Base-by-base conservation (phyloP, 805 yeast genomes). In the Yamadazyma paraphyllophila region DNA sequence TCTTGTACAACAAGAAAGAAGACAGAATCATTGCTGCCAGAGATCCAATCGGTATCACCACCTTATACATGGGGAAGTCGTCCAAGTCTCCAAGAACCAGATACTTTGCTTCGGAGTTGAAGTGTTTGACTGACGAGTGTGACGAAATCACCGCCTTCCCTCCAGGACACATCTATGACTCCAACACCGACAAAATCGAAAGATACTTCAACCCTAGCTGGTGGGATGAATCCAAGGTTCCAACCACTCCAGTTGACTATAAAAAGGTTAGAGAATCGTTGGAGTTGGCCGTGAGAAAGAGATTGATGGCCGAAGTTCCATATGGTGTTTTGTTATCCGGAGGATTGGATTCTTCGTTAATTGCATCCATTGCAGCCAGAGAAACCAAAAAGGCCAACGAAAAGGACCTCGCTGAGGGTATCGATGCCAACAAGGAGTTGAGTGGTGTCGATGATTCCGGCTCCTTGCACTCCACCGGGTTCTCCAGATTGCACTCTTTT, bases 231-330 rank as follows among this genome's bases (percentile, higher is more conserved):
- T 51, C 73, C 43, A 76, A 76, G 63, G 77, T 87, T 52, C 96
- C 99, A 56, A 66, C 84, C 35, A 77, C 78, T 48, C 88, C 83
- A 36, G 88, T 85, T 38, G 96, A 92, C 65, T 81, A 75, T 63
- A 80, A 65, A 60, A 57, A 71, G 48, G 79, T 94, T 50, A 84
- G 97, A 69, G 85, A 83, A 60, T 67, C 88, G 41, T 79, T 94
- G 65, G 99, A 94, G 70, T 73, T 85, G 72, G 90, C 99, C 40
- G 99, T 94, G 45, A 86, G 99, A 78, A 94, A 94, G 87, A 86
- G 99, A 79, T 80, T 94, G 61, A 94, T 94, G 99, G 94, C 98
- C 46, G 99, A 94, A 76, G 99, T 94, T 51, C 98, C 99, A 46
- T 94, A 88, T 69, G 99, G 99, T 74, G 99, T 94, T 39, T 76